Evolutionary conservation across 768 basidiomycete genomes (phyloP), one percentile per base, ranked within the genome.

Genomic region (Filobasidium floriforme): DNA sequence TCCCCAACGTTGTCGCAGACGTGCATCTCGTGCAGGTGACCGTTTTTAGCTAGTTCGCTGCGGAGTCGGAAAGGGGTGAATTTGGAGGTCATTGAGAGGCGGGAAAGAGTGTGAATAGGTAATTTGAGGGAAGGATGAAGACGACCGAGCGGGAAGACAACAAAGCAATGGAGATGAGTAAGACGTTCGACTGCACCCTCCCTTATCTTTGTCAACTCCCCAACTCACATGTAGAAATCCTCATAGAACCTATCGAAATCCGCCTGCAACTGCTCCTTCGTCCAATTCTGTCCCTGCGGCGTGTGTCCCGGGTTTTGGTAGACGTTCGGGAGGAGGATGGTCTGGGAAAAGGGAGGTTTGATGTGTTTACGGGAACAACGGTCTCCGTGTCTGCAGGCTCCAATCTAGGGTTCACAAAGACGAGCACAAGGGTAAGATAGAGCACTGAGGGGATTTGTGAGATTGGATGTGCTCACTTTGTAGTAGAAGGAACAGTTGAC

Each of bases 1-100:
- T 98, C 96, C n/a, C 96, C 96, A 41, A 99, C 93, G 75, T 99
- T 99, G 81, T 99, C 94, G 75, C 94, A 99, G 14, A 99, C 93
- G 80, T 99, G 96, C 67, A 99, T 83, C 80, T 99, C 96, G 59
- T 96, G 80, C 65, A 99, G 83, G 80, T 98, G 89, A 4, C 96
- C 96, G 76, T 91, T 97, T 80, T 97, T 96, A 46, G 89, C 82
- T 43, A 99, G 80, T 77, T 98, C 94, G 75, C 82, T 81, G 66
- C 7, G 37, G 32, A 29, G 32, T 44, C 37, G 28, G 37, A 26
- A 19, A 18, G 60, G 41, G 61, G 59, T 51, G 12, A n/a, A n/a
- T n/a, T n/a, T n/a, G n/a, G n/a, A n/a, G n/a, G n/a, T n/a, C n/a
- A n/a, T n/a, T n/a, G n/a, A n/a, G n/a, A n/a, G n/a, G 41, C 29